Base-by-base conservation (phyloP, 495 filamentous ascomycete genomes). In the Aspergillus egyptiacus region DNA sequence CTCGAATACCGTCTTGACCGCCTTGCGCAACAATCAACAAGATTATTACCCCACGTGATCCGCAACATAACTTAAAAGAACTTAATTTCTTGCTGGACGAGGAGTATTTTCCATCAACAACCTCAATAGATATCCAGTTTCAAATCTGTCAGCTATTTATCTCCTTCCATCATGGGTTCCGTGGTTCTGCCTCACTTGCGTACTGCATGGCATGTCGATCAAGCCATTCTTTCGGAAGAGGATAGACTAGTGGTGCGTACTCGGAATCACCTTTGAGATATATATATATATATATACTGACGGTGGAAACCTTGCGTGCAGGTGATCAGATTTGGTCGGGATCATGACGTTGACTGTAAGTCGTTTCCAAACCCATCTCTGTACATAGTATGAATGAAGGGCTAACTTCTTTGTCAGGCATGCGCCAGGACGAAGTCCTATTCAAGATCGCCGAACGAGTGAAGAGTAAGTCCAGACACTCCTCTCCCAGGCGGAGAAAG, bases 141-240 rank as follows among this genome's bases (percentile, higher is more conserved):
- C 32, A 22, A 23, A n/a, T 20, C 23, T 25, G 13, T 17, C 27
- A 17, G 18, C 17, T 11, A 1, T 8, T 36, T 7, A 37, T 15
- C n/a, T 47, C 23, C 6, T 32, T 6, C 13, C 45, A 72, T 30
- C 46, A 95, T 93, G 86, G 88, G 90, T 61, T 95, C 89, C 46
- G 86, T 97, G 46, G 87, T 96, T 11, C 79, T 98, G 11, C 93
- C 93, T 15, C 93, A 98, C 69, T 78, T 98, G 27, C 78, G 80
- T 47, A 94, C 87, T 10, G 93, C 89, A 55, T 97, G 93, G 91
- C 90, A 96, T 58, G 89, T 96, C 50, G 91, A 96, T 71, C 90
- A 95, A 70, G 87, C 87, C 38, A 95, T 94, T 58, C 81, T 93
- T 55, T 84, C 82, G 11, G 93, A 98, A 67, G 90, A 96, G 56